Evolutionary conservation across 805 yeast genomes (phyloP).

Genomic region (Candida odintsovae): DNA sequence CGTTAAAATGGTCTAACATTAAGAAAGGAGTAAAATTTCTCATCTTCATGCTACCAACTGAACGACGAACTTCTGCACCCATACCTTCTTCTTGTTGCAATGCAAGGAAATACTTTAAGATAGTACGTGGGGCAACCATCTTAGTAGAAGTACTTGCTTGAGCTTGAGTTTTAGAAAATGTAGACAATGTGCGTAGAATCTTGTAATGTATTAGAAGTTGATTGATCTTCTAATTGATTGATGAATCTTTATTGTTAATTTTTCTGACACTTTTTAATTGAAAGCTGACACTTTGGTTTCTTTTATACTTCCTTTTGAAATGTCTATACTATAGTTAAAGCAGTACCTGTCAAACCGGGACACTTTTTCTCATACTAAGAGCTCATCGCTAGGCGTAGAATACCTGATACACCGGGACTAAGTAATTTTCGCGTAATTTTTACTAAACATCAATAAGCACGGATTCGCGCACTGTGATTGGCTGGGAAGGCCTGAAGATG

Average conservation of each 20-base stretch:
- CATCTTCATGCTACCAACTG: slow-evolving; percentile 63
- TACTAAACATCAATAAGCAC: neutral
- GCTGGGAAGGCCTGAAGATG: neutral
- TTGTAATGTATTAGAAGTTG: neutral
- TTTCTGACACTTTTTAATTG: neutral
- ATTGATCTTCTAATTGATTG: neutral
- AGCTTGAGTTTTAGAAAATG: neutral
- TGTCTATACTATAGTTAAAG: neutral
- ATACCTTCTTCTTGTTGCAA: slow-evolving; percentile 77
- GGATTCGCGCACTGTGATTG: neutral
- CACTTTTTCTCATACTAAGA: neutral
- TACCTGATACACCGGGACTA: neutral
- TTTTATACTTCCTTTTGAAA: neutral
- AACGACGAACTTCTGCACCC: slow-evolving; percentile 81
- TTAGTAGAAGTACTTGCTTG: slow-evolving; percentile 2
- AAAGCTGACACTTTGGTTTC: neutral
- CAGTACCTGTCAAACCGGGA: neutral
- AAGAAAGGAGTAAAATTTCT: slow-evolving; percentile 79
- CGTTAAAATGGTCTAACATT: slow-evolving; percentile 74
- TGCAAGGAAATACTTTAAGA: slow-evolving; percentile 49
- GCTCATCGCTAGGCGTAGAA: neutral
- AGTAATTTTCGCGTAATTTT: neutral
- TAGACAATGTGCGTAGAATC: neutral
- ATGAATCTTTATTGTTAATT: neutral
- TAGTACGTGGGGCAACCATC: slow-evolving; percentile 36